Base-by-base conservation (phyloP, 2,329 filamentous ascomycete species). In the Phaeosphaeriaceae sp. region DNA sequence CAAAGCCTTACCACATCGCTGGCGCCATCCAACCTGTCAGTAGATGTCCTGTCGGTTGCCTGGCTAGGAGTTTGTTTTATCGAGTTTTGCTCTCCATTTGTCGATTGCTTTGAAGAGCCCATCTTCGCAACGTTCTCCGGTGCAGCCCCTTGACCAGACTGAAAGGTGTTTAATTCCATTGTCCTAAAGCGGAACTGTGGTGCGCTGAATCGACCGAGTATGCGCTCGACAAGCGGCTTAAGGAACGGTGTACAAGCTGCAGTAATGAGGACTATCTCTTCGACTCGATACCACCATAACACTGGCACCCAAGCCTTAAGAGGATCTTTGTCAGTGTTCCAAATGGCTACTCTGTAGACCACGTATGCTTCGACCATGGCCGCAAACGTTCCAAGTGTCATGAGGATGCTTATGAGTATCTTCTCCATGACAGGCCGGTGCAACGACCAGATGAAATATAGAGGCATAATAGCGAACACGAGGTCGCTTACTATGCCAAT, bases 281-380 rank as follows among this genome's bases (percentile, higher is more conserved):
- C 39, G 21, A 42, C 28, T 32, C 39, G 30, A 42, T 42, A 42
- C 39, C 39, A 42, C 28, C 39, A 30, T 9, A 20, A 30, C 23
- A 30, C n/a, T 42, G 23, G 39, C 23, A 42, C 16, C 39, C 39
- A 32, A 29, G n/a, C 39, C 13, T 28, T n/a, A 30, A 30, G 16
- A 30, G 21, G 2, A 15, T 32, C 15, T 16, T 15, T 2, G 3
- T 9, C 3, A 9, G 11, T 26, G 11, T 26, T 26, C 6, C 3
- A 26, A 9, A 26, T 26, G n/a, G n/a, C n/a, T n/a, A n/a, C n/a
- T n/a, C n/a, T n/a, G n/a, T n/a, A n/a, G n/a, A n/a, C n/a, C n/a
- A n/a, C n/a, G n/a, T n/a, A n/a, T n/a, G n/a, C n/a, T n/a, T n/a
- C n/a, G n/a, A n/a, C n/a, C n/a, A n/a, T n/a, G n/a, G n/a, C n/a